phyloP scores from a whole-genome alignment of 768 basidiomycete genomes.

The Galerina marginata region DNA sequence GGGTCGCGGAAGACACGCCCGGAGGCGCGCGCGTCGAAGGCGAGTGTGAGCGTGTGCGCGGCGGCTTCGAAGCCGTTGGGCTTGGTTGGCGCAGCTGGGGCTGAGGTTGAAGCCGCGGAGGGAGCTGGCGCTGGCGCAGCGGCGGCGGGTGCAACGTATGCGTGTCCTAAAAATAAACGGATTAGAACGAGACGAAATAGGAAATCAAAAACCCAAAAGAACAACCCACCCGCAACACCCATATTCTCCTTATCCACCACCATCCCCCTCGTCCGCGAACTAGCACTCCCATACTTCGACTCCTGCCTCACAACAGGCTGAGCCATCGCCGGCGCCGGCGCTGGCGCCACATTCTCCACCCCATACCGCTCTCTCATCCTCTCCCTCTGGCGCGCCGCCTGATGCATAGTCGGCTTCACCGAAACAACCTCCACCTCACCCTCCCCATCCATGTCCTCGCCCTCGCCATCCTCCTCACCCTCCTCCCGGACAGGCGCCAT shows the following conservation, averaged over 20 bases:
- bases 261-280: background rate
- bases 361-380: conserved; percentile 25
- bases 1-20: conserved; percentile 75
- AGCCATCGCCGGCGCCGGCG: conserved; percentile 3
- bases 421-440: conserved; percentile 18
- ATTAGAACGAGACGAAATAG: background rate
- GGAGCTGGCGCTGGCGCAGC: background rate
- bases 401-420: conserved; percentile 25
- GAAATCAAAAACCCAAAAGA: background rate
- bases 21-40: conserved; percentile 70
- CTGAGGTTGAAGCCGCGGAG: conserved; percentile 12
- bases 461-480: conserved; percentile 39
- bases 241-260: conserved; percentile 27
- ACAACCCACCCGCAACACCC: conserved; percentile 6
- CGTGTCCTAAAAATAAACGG: background rate
- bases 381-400: conserved; percentile 14
- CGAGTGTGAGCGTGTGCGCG: conserved; percentile 50
- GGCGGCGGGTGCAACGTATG: background rate
- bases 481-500: conserved; percentile 75
- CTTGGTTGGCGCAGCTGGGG: conserved; percentile 26
- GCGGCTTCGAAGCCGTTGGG: conserved; percentile 73
- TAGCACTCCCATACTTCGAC: background rate
- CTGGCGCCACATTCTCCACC: conserved; percentile 38
- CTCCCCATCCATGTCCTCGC: conserved; percentile 40
- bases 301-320: background rate